Conservation (phyloP, 1,139 yeast genomes). For the Yamadazyma membranifaciens region DNA sequence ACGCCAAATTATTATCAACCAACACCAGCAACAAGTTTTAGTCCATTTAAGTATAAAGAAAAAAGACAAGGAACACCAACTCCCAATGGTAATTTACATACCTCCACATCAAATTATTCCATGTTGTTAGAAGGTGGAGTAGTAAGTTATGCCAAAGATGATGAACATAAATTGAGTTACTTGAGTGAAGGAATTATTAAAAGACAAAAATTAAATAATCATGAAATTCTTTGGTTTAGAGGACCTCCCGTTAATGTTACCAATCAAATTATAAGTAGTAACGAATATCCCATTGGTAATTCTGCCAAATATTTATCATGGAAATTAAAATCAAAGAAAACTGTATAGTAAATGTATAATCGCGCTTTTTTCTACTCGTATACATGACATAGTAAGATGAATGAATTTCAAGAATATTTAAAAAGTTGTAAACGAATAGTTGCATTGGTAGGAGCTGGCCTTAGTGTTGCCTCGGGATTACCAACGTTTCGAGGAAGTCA, state of each 20-base stretch:
- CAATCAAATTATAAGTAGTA: slow-evolving; percentile 40
- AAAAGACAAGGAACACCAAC: slow-evolving; percentile 25
- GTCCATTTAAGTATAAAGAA: slow-evolving; percentile 8
- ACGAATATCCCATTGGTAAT: slow-evolving; percentile 52
- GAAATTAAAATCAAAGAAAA: slow-evolving; percentile 31
- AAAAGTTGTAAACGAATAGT: slow-evolving; percentile 54
- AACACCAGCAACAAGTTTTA: not conserved
- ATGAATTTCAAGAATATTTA: slow-evolving; percentile 59
- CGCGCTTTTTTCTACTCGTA: not conserved
- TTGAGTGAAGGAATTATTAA: slow-evolving; percentile 24
- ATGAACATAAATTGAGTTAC: slow-evolving; percentile 17
- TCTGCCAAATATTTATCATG: slow-evolving; percentile 71
- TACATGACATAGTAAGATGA: not conserved
- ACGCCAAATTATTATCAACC: not conserved
- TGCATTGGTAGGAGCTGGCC: slow-evolving; percentile 83
- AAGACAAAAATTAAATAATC: slow-evolving; percentile 18
- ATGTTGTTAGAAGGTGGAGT: slow-evolving; percentile 41
- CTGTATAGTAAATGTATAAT: slow-evolving; percentile 1
- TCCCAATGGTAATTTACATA: slow-evolving; percentile 22
- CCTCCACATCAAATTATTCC: slow-evolving; percentile 36
- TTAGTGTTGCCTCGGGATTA: slow-evolving; percentile 74
- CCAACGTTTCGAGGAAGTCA: slow-evolving; percentile 72
- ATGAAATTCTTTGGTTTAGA: slow-evolving; percentile 72
- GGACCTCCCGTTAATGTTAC: slow-evolving; percentile 69
- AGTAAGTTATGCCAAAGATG: slow-evolving; percentile 35